These are phyloP conservation scores for Nothophoma quercina DNA, from an alignment of 2,329 filamentous ascomycete genomes.

Conservation along the genomic window DNA sequence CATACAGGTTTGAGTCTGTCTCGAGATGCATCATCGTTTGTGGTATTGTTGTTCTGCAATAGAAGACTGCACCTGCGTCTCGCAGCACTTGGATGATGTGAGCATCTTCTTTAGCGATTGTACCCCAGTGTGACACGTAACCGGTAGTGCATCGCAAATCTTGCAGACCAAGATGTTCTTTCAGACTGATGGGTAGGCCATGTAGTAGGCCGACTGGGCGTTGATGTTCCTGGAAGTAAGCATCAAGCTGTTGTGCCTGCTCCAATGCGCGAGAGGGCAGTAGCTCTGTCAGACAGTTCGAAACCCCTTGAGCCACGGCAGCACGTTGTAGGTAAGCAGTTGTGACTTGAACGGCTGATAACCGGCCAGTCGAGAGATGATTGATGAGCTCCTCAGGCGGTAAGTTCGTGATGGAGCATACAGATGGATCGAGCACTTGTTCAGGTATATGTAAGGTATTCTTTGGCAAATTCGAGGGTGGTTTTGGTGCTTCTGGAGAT, in stretches of 20 bases:
- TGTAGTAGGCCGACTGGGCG: conserved; percentile 56
- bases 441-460: conserved; percentile 28
- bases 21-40: conserved; percentile 64
- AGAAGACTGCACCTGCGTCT: conserved; percentile 61
- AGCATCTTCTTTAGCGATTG: conserved; percentile 55
- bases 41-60: conserved; percentile 62
- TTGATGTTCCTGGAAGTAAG: conserved; percentile 45
- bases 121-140: conserved; percentile 60
- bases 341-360: conserved; percentile 36
- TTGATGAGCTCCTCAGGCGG: conserved; percentile 30
- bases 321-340: conserved; percentile 36
- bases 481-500: conserved; percentile 23
- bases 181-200: conserved; percentile 60
- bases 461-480: conserved; percentile 32
- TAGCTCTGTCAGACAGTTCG: conserved; percentile 30
- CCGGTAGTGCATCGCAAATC: conserved; percentile 59
- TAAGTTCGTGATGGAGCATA: conserved; percentile 29
- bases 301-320: conserved; percentile 37
- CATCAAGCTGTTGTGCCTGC: conserved; percentile 53
- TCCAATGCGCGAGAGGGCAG: conserved; percentile 48
- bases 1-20: conserved; percentile 60
- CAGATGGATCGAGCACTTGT: conserved; percentile 20
- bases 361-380: conserved; percentile 25
- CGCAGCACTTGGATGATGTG: conserved; percentile 58
- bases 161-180: conserved; percentile 62